A percentile compares a stretch with the other conserved stretches of the same genome.
These are phyloP conservation scores for Cladophialophora exuberans DNA, from an alignment of 2,329 filamentous ascomycete species.

Conservation along the genomic window DNA sequence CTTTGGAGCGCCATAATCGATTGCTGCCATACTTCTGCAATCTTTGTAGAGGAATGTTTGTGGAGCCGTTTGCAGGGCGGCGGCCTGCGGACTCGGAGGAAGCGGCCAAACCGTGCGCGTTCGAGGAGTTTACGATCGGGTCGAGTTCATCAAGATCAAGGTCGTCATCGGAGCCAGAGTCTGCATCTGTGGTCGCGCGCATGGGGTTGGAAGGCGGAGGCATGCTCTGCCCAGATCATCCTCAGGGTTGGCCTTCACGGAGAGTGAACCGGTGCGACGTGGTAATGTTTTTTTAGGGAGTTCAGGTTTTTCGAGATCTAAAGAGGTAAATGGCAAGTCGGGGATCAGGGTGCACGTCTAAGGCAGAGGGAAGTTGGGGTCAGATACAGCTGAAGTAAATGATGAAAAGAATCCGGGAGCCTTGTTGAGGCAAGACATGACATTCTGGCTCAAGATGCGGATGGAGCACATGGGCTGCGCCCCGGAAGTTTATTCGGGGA, in stretches of 20 bases:
- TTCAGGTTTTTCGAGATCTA: too few species aligned
- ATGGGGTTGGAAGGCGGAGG: slow-evolving; percentile 11
- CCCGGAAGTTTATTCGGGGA: too few species aligned
- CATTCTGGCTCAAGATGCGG: slow-evolving; percentile 5
- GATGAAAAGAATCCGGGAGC: slow-evolving; percentile 9
- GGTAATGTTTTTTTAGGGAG: too few species aligned
- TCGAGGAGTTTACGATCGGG: slow-evolving; percentile 34
- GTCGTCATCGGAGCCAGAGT: slow-evolving; percentile 47
- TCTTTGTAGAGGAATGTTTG: slow-evolving; percentile 49
- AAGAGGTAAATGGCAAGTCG: background rate
- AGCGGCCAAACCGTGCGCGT: background rate
- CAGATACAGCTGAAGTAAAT: background rate
- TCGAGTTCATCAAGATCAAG: slow-evolving; percentile 52
- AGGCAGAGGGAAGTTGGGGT: too few species aligned
- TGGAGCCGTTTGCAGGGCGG: slow-evolving; percentile 10
- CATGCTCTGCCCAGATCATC: slow-evolving; percentile 25
- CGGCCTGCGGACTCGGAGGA: slow-evolving; percentile 1
- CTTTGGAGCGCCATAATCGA: slow-evolving; percentile 29
- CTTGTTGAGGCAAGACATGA: slow-evolving; percentile 7
- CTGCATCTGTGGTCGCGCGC: slow-evolving; percentile 29
- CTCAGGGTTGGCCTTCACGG: slow-evolving; percentile 5
- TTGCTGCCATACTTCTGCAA: slow-evolving; percentile 51
- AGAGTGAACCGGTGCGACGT: background rate
- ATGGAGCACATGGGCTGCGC: too few species aligned
- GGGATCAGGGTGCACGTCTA: too few species aligned